Evolutionary conservation across 768 basidiomycete species (phyloP).

Genomic region (Lactarius sp.): DNA sequence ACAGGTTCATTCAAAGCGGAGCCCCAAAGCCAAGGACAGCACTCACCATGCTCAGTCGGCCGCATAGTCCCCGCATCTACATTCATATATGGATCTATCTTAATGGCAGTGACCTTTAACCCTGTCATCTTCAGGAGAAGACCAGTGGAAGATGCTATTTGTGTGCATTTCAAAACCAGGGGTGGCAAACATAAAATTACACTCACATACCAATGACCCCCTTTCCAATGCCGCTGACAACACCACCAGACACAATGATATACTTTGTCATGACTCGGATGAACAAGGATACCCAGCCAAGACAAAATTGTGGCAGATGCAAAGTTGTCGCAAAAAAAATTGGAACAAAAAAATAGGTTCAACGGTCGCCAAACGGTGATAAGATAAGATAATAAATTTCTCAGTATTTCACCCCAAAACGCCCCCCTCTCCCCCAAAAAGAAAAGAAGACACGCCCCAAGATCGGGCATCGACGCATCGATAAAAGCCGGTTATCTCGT

Average conservation of each 20-base stretch:
- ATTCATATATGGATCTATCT: slow-evolving; percentile 99
- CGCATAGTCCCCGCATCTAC: slow-evolving; percentile 99
- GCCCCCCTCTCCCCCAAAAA: no score
- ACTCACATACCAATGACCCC: slow-evolving; percentile 85
- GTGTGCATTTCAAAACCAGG: slow-evolving; percentile 25
- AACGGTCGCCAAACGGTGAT: not conserved
- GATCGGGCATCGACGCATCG: no score
- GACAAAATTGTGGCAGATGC: not conserved
- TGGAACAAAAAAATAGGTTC: not conserved
- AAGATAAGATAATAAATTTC: not conserved
- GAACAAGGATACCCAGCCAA: not conserved
- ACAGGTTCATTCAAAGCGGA: slow-evolving; percentile 1
- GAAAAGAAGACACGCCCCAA: no score
- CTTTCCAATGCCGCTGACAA: slow-evolving; percentile 98
- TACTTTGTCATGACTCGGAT: slow-evolving; percentile 93
- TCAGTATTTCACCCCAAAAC: no score
- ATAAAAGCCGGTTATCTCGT: no score
- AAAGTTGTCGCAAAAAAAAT: not conserved
- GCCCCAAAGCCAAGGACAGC: slow-evolving; percentile 1
- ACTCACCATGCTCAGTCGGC: slow-evolving; percentile 93
- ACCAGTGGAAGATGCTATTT: slow-evolving; percentile 90
- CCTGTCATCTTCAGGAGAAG: slow-evolving; percentile 92
- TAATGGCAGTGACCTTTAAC: slow-evolving; percentile 96
- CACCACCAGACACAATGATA: slow-evolving; percentile 94
- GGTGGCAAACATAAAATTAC: slow-evolving; percentile 27